Evolutionary conservation across 345 rosid genomes (phyloP), one percentile per base, ranked within the genome.

Genomic region (Combretum micranthum): DNA sequence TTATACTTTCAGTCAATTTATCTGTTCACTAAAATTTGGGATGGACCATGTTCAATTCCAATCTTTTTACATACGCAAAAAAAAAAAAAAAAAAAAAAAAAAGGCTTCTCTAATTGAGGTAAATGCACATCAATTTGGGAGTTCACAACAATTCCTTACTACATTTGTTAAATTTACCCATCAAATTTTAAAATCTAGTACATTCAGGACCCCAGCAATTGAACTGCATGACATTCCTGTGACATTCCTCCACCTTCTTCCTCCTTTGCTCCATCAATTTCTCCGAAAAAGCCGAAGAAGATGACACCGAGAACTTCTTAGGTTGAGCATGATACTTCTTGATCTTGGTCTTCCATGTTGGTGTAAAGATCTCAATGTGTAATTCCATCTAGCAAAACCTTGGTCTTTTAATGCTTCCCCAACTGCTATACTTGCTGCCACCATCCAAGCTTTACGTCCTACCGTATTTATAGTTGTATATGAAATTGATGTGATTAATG

Each of bases 321-420:
- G 69, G 48, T n/a, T 65, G 61, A 58, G 63, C 43, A 20, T 47
- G 53, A 2, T 72, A 72, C 43, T 51, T 64, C 0, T 42, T 77
- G 43, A 82, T 43, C 12, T 66, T 72, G 71, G 23, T 68, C 67
- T 67, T 70, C 45, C 78, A 49, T 76, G 66, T 57, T 73, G 77
- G 42, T 77, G 71, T 4, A 78, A 62, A 14, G 69, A 74, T 47
- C 84, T 75, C 3, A 85, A 54, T 9, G 82, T 72, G 53, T 76
- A 78, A 44, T 80, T 82, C 92, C 92, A 80, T n/a, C 84, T 69
- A 58, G 81, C 74, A 51, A 82, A 71, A 15, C 92, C 92, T 66
- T 82, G 88, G 74, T 85, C 88, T 20, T 82, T 85, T 37, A 85
- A 73, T 11, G 77, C 88, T 75, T 85, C 92, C 67, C 80, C 84